phyloP scores from a whole-genome alignment of 768 basidiomycete genomes.

The Inosperma sp. region DNA sequence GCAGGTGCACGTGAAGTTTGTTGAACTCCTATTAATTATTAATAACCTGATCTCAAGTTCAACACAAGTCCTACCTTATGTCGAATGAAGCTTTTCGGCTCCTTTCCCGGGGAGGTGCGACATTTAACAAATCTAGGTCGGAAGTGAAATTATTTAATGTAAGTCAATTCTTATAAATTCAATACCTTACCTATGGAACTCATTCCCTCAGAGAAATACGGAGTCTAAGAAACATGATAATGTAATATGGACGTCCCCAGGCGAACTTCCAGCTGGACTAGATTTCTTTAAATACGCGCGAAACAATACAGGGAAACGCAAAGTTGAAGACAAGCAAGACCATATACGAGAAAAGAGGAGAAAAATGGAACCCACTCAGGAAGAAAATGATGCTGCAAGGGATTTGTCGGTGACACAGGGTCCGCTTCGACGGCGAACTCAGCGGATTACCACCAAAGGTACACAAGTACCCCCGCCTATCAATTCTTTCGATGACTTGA shows the following conservation, averaged over 20 bases:
- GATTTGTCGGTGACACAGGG: constrained; percentile 9
- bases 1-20: no score
- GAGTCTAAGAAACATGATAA: constrained; percentile 5
- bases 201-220: not conserved
- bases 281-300: constrained; percentile 92
- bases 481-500: constrained; percentile 55
- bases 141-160: constrained; percentile 74
- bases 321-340: constrained; percentile 24
- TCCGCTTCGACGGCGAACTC: constrained; percentile 23
- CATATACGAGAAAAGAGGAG: constrained; percentile 29
- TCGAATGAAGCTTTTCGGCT: constrained; percentile 75
- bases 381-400: constrained; percentile 25
- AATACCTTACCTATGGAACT: constrained; percentile 6
- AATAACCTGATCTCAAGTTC: not conserved
- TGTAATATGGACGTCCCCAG: constrained; percentile 21
- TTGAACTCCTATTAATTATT: not conserved
- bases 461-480: constrained; percentile 57
- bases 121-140: constrained; percentile 77
- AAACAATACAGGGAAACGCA: constrained; percentile 50
- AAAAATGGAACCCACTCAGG: constrained; percentile 28
- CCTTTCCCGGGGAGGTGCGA: constrained; percentile 79
- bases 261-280: constrained; percentile 66
- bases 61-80: constrained; percentile 11
- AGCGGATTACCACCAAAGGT: constrained; percentile 76
- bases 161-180: constrained; percentile 16